A percentile compares a stretch with the other conserved stretches of the same genome.
phyloP scores from a whole-genome alignment of 2,329 filamentous ascomycete species.

The Fusarium hainanense region DNA sequence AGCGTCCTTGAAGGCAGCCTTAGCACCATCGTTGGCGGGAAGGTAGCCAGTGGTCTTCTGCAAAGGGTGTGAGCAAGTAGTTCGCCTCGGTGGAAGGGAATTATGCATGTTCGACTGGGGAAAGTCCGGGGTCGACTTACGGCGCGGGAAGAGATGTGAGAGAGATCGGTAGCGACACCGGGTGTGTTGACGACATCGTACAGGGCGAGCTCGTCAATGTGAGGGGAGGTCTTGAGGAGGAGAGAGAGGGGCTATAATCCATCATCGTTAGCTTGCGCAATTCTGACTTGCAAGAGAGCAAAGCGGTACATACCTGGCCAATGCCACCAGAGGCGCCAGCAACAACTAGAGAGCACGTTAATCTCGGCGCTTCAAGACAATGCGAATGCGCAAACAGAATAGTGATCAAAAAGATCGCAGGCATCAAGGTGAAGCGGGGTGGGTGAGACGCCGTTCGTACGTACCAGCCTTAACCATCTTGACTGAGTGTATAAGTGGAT shows the following conservation, averaged over 20 bases:
- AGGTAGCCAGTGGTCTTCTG: constrained; percentile 91
- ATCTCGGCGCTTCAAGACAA: neutral
- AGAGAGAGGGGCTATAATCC: constrained; percentile 85
- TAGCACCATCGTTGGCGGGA: constrained; percentile 85
- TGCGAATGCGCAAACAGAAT: neutral
- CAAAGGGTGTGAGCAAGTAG: constrained; percentile 47
- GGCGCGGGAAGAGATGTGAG: constrained; percentile 93
- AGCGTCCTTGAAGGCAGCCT: constrained; percentile 88
- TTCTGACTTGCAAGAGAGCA: neutral
- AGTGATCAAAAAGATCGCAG: neutral
- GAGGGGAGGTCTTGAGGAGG: constrained; percentile 89
- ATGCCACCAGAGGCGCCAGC: constrained; percentile 98
- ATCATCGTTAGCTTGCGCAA: constrained; percentile 24
- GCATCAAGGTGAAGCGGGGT: constrained; percentile 39
- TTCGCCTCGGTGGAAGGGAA: constrained; percentile 42
- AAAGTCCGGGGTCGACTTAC: constrained; percentile 57
- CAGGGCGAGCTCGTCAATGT: constrained; percentile 91
- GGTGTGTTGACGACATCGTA: constrained; percentile 99
- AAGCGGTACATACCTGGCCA: constrained; percentile 78
- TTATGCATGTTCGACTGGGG: constrained; percentile 19
- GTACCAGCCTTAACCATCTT: constrained; percentile 72
- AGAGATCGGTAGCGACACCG: constrained; percentile 94
- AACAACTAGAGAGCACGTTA: constrained; percentile 67
- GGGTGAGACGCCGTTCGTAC: constrained; percentile 41
- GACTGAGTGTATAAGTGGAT: constrained; percentile 40